Evolutionary conservation across 306 rosid species (phyloP).

Genomic region (peach (Prunus persica)): Prunus_persica_NCBIv2 NC_034010.1:14947001-14947500

Average conservation of each 20-base stretch:
- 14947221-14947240: background rate
- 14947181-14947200: background rate
- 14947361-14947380: background rate
- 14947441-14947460: background rate
- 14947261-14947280: background rate
- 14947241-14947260: background rate
- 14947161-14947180: background rate
- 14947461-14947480: too few species aligned
- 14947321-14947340: background rate
- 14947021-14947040: background rate
- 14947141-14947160: too few species aligned
- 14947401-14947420: constrained; percentile 8
- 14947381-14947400: background rate
- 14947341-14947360: background rate
- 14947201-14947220: constrained; percentile 10
- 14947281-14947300: background rate
- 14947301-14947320: constrained; percentile 7
- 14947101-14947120: too few species aligned
- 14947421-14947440: background rate
- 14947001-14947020: background rate
- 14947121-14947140: too few species aligned
- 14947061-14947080: background rate
- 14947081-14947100: background rate
- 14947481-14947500: too few species aligned
- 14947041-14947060: background rate